A percentile compares a stretch with the other conserved stretches of the same genome.
These are phyloP conservation scores for Cyberlindnera amylophila DNA, from an alignment of 805 yeast species.

Conservation along the genomic window DNA sequence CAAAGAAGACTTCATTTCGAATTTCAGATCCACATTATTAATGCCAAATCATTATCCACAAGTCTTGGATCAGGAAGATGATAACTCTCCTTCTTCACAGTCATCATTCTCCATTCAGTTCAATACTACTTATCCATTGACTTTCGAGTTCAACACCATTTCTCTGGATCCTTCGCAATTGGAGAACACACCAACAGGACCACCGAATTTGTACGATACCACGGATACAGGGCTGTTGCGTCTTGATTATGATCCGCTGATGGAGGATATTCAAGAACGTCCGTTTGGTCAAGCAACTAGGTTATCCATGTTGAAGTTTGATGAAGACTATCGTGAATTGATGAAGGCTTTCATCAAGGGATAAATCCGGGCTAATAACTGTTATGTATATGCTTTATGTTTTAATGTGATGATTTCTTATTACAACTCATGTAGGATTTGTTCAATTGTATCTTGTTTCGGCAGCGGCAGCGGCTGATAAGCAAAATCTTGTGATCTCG, in stretches of 20 bases:
- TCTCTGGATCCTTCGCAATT: not conserved
- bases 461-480: slow-evolving; percentile 25
- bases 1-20: slow-evolving; percentile 15
- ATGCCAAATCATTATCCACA: slow-evolving; percentile 23
- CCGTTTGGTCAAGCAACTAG: not conserved
- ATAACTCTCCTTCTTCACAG: slow-evolving; percentile 2
- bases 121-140: slow-evolving; percentile 13
- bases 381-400: no score
- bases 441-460: slow-evolving; percentile 11
- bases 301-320: slow-evolving; percentile 7
- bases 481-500: slow-evolving; percentile 9
- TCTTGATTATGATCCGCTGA: slow-evolving; percentile 19
- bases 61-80: not conserved
- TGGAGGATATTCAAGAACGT: slow-evolving; percentile 8
- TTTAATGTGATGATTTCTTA: no score
- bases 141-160: slow-evolving; percentile 9
- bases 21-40: slow-evolving; percentile 15
- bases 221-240: slow-evolving; percentile 13
- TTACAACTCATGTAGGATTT: slow-evolving; percentile 12
- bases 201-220: slow-evolving; percentile 1
- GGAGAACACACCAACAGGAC: not conserved
- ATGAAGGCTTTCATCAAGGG: slow-evolving; percentile 13
- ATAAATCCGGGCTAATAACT: not conserved
- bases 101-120: slow-evolving; percentile 15
- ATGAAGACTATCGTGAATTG: slow-evolving; percentile 20